Evolutionary conservation across 169 alveolate genomes (phyloP), one percentile per base, ranked within the genome.

Genomic region (Cryptosporidium muris): DNA sequence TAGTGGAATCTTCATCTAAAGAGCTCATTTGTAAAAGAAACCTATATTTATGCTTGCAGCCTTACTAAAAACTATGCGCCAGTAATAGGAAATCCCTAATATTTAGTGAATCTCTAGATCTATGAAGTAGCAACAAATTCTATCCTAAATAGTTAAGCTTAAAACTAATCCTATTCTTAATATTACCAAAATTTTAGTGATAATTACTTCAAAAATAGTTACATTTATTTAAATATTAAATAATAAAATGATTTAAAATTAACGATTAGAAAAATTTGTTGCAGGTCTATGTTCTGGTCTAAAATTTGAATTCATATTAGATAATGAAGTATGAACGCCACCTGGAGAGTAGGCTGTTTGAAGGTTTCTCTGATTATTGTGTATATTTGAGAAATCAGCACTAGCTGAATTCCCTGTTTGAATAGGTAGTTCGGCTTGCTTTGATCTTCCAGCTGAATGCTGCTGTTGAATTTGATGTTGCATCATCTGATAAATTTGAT

Each of bases 401-500:
- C 37, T 34, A 51, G 14, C 42, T 38, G 25, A 25, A 25, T 25
- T 25, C 25, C 25, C 25, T 25, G 25, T 25, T 25, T 25, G 25
- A 25, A 25, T 25, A 25, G 25, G 25, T 25, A 25, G 25, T 25
- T 25, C 25, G 25, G 74, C 52, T 43, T 38, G 54, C 12, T 12
- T 34, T n/a, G 74, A 40, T 42, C 25, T 25, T 25, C 25, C 25
- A 25, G 25, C 25, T 25, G 25, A 25, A 25, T 25, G 25, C 0
- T 74, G 85, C 36, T 66, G 81, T 25, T 74, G 85, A 45, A 74
- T 58, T 47, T 74, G 85, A 34, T 74, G 85, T 74, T 74, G 85
- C n/a, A 74, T 68, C 54, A 74, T 56, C 60, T 74, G 85, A 37
- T 74, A 74, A 45, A 74, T 74, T 7, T 74, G 85, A 25, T 74